Conservation (phyloP, 2,329 filamentous ascomycete species). For the Lachnum nothofagi region DNA sequence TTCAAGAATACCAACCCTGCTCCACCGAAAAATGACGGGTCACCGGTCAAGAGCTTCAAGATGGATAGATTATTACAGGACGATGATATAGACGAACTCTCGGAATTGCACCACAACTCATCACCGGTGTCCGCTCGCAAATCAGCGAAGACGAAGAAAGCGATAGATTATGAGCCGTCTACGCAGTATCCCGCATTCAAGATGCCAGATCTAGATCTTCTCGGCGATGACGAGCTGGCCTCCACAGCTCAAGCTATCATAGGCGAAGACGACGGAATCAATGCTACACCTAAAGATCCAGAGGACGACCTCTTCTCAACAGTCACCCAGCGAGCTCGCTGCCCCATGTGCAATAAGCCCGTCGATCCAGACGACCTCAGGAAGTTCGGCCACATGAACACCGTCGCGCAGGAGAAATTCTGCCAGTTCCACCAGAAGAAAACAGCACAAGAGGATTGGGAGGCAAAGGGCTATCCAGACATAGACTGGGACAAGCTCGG, state of each 20-base stretch:
- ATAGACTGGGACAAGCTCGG: conserved; percentile 65
- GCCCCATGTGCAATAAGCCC: conserved; percentile 61
- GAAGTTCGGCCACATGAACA: conserved; percentile 49
- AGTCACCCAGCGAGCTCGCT: conserved; percentile 36
- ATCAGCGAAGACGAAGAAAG: not conserved
- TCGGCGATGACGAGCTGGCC: conserved; percentile 8
- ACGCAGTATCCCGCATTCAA: conserved; percentile 13
- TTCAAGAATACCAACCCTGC: too few species aligned
- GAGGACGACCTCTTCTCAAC: conserved; percentile 3
- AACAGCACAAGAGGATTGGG: conserved; percentile 42
- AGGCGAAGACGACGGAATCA: not conserved
- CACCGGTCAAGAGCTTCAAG: not conserved
- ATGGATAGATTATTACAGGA: not conserved
- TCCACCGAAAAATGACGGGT: not conserved
- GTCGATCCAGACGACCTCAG: conserved; percentile 54
- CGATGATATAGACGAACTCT: not conserved
- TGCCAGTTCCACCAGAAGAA: conserved; percentile 58
- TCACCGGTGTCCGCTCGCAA: not conserved
- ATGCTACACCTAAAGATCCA: not conserved
- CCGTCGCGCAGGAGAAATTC: conserved; percentile 57
- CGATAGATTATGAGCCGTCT: conserved; percentile 1
- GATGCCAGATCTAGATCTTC: too few species aligned
- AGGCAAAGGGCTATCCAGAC: conserved; percentile 55
- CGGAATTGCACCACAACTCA: not conserved
- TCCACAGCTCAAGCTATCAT: conserved; percentile 7